phyloP scores from a whole-genome alignment of 176 grass and related monocot genomes.

The Triticum dicoccoides region DNA sequence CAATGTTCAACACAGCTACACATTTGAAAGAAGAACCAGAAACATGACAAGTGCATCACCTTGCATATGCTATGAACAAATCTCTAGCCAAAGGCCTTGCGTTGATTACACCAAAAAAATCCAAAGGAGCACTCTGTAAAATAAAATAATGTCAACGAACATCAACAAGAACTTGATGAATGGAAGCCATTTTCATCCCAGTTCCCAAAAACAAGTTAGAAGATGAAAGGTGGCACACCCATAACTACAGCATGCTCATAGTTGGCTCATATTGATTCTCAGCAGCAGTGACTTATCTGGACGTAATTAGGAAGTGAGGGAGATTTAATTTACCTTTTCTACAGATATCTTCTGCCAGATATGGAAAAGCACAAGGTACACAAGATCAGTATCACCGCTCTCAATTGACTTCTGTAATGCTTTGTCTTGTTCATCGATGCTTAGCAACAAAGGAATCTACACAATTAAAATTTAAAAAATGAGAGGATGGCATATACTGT shows the following conservation, averaged over 20 bases:
- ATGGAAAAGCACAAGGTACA: conserved; percentile 96
- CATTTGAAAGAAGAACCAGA: neutral
- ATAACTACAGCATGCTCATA: conserved; percentile 13
- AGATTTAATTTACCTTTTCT: conserved; percentile 46
- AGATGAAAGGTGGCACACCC: neutral
- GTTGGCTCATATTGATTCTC: neutral
- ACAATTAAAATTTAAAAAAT: conserved; percentile 16
- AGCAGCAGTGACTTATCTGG: neutral
- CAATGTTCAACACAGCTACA: conserved; percentile 10
- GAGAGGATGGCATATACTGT: conserved; percentile 22
- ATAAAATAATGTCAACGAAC: conserved; percentile 25
- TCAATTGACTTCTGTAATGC: conserved; percentile 86
- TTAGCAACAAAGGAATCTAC: conserved; percentile 91
- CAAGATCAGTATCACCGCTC: conserved; percentile 95
- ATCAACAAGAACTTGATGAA: neutral
- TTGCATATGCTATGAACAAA: conserved; percentile 94
- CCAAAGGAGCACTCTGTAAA: conserved; percentile 74
- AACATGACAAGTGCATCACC: conserved; percentile 43
- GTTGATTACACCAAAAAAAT: conserved; percentile 95
- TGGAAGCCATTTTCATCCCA: conserved; percentile 1
- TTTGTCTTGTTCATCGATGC: conserved; percentile 92
- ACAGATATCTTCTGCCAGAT: conserved; percentile 93
- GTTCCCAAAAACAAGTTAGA: conserved; percentile 6
- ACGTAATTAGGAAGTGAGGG: neutral
- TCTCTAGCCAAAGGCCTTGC: conserved; percentile 94